Percentiles rank a stretch among this genome's conserved stretches.
Evolutionary conservation across 257 asterid species (phyloP).

Genomic region (Primulina tabacum): DNA sequence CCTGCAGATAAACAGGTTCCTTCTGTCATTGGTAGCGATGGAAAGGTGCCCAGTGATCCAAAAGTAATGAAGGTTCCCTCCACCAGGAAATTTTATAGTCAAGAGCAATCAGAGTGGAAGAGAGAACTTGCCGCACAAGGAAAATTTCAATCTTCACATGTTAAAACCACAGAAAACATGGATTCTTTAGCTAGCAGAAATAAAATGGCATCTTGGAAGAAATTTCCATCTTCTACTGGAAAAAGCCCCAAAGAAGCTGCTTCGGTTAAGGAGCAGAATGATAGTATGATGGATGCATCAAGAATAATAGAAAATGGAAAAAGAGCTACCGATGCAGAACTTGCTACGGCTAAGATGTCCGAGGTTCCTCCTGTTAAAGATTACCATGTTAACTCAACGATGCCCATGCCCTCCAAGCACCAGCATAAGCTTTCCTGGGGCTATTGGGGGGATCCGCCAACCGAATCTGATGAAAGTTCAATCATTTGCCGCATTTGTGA

Average conservation of each 20-base stretch:
- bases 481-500: constrained; percentile 98
- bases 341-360: constrained; percentile 51
- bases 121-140: constrained; percentile 45
- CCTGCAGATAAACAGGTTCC: constrained; percentile 57
- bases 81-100: constrained; percentile 80
- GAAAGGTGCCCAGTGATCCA: constrained; percentile 41
- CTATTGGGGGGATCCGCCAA: constrained; percentile 91
- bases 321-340: constrained; percentile 53
- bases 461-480: constrained; percentile 72
- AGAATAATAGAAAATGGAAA: constrained; percentile 41
- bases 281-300: constrained; percentile 45
- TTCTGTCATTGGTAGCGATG: constrained; percentile 39
- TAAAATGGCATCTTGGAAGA: constrained; percentile 91
- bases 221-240: constrained; percentile 67
- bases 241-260: constrained; percentile 65
- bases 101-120: constrained; percentile 86
- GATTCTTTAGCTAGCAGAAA: constrained; percentile 58
- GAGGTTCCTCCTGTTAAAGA: constrained; percentile 60
- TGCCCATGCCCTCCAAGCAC: constrained; percentile 50
- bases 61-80: constrained; percentile 43
- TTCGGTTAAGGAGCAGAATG: constrained; percentile 47
- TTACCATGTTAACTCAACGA: constrained; percentile 39
- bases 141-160: constrained; percentile 37
- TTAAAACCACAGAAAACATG: constrained; percentile 44
- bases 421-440: constrained; percentile 82